A percentile compares a stretch with the other conserved stretches of the same genome.
Evolutionary conservation across 2,329 filamentous ascomycete species (phyloP).

Genomic region (Neodidymelliopsis sp.): DNA sequence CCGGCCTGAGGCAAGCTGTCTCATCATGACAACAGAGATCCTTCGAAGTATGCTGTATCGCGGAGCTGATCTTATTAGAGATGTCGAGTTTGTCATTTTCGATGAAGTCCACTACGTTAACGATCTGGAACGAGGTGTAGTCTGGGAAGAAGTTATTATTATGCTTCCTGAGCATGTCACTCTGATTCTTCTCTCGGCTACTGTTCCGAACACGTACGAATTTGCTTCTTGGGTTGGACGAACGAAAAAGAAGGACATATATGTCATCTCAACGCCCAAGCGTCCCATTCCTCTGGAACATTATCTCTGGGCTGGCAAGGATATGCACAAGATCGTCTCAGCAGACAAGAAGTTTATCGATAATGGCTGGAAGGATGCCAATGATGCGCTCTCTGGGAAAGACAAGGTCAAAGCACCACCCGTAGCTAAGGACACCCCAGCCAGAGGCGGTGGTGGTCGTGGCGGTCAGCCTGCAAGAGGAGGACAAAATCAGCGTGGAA

Average conservation of each 20-base stretch:
- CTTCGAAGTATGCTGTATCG: slow-evolving; percentile 97
- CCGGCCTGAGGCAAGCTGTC: slow-evolving; percentile 93
- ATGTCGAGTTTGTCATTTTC: slow-evolving; percentile 98
- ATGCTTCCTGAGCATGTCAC: slow-evolving; percentile 98
- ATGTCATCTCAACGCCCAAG: slow-evolving; percentile 97
- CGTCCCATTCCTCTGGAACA: slow-evolving; percentile 94
- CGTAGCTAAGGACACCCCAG: slow-evolving; percentile 58
- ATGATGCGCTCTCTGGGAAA: slow-evolving; percentile 79
- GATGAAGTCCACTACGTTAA: slow-evolving; percentile 99
- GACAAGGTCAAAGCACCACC: slow-evolving; percentile 73
- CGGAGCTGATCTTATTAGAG: slow-evolving; percentile 92
- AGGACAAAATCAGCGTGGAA: slow-evolving; percentile 61
- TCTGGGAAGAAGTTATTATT: slow-evolving; percentile 99
- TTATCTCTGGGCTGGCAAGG: slow-evolving; percentile 93
- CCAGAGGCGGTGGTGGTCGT: slow-evolving; percentile 59
- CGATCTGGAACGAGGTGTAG: slow-evolving; percentile 91
- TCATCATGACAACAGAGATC: slow-evolving; percentile 99
- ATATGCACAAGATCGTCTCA: slow-evolving; percentile 93
- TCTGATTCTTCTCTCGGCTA: slow-evolving; percentile 91
- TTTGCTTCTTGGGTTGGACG: slow-evolving; percentile 98
- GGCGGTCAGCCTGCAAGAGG: slow-evolving; percentile 56
- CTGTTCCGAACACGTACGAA: slow-evolving; percentile 95
- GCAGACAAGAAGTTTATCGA: slow-evolving; percentile 91
- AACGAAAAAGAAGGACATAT: slow-evolving; percentile 98
- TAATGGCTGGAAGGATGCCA: slow-evolving; percentile 93